phyloP scores from a whole-genome alignment of 1,284 basidiomycete species.

The Rhizoctonia solani region DNA sequence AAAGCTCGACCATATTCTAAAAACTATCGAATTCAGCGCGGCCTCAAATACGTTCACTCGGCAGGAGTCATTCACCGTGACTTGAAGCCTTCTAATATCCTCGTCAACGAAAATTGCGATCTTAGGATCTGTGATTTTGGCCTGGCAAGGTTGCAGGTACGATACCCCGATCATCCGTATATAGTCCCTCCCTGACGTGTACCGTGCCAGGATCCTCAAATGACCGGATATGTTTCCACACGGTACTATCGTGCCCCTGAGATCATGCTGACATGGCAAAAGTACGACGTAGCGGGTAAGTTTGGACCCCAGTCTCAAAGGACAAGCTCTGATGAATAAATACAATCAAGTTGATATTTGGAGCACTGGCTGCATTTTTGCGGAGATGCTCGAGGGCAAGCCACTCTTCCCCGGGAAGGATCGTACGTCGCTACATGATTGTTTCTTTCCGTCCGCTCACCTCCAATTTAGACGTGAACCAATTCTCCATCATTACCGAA shows the following conservation, averaged over 20 bases:
- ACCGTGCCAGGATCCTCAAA: constrained; percentile 79
- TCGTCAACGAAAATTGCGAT: constrained; percentile 99
- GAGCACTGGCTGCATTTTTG: constrained; percentile 99
- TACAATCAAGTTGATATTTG: constrained; percentile 81
- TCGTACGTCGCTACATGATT: constrained; percentile 59
- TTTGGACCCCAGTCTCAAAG: constrained; percentile 25
- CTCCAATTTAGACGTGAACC: constrained; percentile 84
- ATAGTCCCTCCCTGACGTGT: constrained; percentile 45
- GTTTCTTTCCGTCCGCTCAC: not conserved
- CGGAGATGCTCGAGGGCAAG: constrained; percentile 99
- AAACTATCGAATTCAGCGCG: constrained; percentile 60
- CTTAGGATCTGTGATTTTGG: constrained; percentile 99
- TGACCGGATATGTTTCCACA: constrained; percentile 99
- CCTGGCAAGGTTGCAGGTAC: constrained; percentile 74
- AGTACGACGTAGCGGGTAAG: constrained; percentile 91
- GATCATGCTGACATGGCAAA: constrained; percentile 99
- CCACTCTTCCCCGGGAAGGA: constrained; percentile 99
- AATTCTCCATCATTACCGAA: constrained; percentile 99
- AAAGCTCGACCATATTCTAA: not conserved
- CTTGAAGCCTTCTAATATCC: constrained; percentile 98
- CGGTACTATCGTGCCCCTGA: constrained; percentile 98
- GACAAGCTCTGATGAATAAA: constrained; percentile 35
- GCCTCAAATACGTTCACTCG: constrained; percentile 99
- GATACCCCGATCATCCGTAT: not conserved
- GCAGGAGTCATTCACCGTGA: constrained; percentile 99